Evolutionary conservation across 176 grass and related monocot species (phyloP).

Genomic region (Musa troglodytarum): DNA sequence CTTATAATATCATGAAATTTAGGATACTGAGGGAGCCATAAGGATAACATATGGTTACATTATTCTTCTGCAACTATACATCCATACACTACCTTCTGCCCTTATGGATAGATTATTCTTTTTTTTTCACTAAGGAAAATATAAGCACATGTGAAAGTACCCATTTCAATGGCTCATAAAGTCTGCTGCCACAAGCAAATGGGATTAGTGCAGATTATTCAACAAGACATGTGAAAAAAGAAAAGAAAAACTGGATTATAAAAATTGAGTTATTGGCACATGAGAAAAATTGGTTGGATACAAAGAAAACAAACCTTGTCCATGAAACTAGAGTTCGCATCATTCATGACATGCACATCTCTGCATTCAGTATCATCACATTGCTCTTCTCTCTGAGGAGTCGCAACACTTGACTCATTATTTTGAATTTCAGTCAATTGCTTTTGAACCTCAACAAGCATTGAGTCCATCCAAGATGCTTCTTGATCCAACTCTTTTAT

Average conservation of each 20-base stretch:
- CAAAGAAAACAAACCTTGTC: constrained; percentile 34
- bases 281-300: constrained; percentile 1
- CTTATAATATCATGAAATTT: no score
- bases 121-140: no score
- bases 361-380: constrained; percentile 52
- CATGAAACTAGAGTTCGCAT: constrained; percentile 25
- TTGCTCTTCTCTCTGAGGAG: constrained; percentile 26
- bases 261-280: not conserved
- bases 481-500: constrained; percentile 68
- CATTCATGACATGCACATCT: constrained; percentile 68
- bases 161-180: not conserved
- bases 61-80: no score
- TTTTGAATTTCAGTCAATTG: constrained; percentile 39
- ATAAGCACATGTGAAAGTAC: no score
- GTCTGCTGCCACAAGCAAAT: no score
- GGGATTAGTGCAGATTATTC: not conserved
- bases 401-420: constrained; percentile 25
- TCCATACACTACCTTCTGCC: no score
- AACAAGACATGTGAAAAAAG: not conserved
- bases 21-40: no score
- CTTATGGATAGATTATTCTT: no score
- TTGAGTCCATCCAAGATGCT: constrained; percentile 38
- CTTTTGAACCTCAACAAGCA: constrained; percentile 48
- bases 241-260: not conserved
- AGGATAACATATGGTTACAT: no score